Base-by-base conservation (phyloP, 768 basidiomycete genomes). In the Suillus alpinus region DNA sequence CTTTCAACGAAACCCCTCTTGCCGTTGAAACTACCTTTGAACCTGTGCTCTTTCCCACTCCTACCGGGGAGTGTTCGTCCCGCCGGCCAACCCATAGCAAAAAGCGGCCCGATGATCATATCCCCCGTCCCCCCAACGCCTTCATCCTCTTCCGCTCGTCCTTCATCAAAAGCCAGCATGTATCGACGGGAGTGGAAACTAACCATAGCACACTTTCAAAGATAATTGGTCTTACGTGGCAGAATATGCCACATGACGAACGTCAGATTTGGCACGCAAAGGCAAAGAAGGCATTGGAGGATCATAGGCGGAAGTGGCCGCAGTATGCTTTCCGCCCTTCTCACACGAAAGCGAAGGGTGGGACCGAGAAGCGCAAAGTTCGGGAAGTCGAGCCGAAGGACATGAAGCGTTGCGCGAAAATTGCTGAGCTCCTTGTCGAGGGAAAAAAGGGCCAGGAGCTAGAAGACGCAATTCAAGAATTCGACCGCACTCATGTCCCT, bases 131-230 rank as follows among this genome's bases (percentile, higher is more conserved):
- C 1, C 89, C 91, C 2, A 92, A 93, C 68, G 91, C 91, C 29
- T 93, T 93, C 76, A 93, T 92, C 69, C 82, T 93, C 67, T 93
- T 92, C 80, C 87, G 91, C 63, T 89, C 89, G 0, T 86, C 87
- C 0, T 92, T 92, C 74, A 89, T 92, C 72, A 89, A 89, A 76
- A 82, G 78, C 66, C 86, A 89, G 66, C 88, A 88, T 66, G 89
- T 92, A 64, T 86, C 89, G 9, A 83, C 87, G 8, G 85, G 82
- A 56, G 86, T 92, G 62, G 91, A 92, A 78, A 89, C 88, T 34
- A 91, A 89, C 71, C 91, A 91, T 75, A 88, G 86, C 66, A 91
- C 91, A 4, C 78, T 92, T 18, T 91, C 89, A 14, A 92, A 91
- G 82, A 92, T 91, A 68, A 89, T 92, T 62, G 91, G 91, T 26